These are phyloP conservation scores for Ogataea glucozyma DNA, from an alignment of 805 yeast genomes.

Conservation along the genomic window DNA sequence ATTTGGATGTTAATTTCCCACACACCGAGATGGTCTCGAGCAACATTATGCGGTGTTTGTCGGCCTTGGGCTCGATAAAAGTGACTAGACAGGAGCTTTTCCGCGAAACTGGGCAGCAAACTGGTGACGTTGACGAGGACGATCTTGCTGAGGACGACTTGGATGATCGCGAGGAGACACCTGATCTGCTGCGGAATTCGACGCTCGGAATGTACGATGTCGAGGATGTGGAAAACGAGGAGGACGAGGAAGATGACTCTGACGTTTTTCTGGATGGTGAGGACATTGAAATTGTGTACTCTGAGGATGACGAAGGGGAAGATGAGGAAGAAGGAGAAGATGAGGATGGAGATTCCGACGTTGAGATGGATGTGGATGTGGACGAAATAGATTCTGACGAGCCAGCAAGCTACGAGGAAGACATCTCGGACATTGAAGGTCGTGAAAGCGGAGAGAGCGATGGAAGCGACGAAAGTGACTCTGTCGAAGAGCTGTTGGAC, in stretches of 20 bases:
- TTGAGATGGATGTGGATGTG: slow-evolving; percentile 19
- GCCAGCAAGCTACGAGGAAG: slow-evolving; percentile 25
- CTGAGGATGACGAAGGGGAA: slow-evolving; percentile 27
- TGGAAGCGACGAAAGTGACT: slow-evolving; percentile 21
- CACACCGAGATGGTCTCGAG: slow-evolving; percentile 60
- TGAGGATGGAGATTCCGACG: slow-evolving; percentile 31
- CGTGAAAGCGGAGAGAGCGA: slow-evolving; percentile 19
- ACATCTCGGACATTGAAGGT: slow-evolving; percentile 24
- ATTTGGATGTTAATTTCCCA: slow-evolving; percentile 74
- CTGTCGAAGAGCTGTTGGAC: slow-evolving; percentile 29
- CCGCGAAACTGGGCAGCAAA: slow-evolving; percentile 38
- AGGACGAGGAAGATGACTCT: slow-evolving; percentile 25
- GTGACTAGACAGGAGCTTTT: slow-evolving; percentile 57
- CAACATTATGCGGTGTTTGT: slow-evolving; percentile 58
- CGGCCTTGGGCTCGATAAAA: slow-evolving; percentile 56
- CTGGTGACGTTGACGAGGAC: slow-evolving; percentile 46
- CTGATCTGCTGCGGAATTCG: slow-evolving; percentile 83
- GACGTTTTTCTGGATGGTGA: slow-evolving; percentile 35
- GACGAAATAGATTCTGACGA: slow-evolving; percentile 21
- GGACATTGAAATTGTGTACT: slow-evolving; percentile 34
- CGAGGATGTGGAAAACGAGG: slow-evolving; percentile 52
- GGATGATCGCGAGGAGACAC: slow-evolving; percentile 65
- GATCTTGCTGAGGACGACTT: slow-evolving; percentile 68
- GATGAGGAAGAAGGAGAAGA: slow-evolving; percentile 23
- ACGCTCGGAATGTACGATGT: slow-evolving; percentile 94